Evolutionary conservation across 345 rosid species (phyloP).

Genomic region (Noccaea bulbosa): DNA sequence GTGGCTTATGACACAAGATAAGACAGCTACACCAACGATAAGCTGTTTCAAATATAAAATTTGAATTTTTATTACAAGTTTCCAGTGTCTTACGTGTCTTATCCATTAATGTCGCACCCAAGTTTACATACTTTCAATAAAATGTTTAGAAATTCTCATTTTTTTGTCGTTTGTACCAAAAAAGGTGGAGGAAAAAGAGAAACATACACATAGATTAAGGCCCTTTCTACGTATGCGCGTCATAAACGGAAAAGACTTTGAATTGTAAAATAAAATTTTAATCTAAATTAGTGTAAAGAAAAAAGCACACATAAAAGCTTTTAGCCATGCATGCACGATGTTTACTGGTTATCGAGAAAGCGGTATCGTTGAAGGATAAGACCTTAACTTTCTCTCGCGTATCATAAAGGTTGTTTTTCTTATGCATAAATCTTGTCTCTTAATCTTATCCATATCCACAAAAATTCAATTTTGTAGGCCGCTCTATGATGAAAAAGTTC

Average conservation of each 20-base stretch:
- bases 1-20: slow-evolving; percentile 30
- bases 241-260: slow-evolving; percentile 40
- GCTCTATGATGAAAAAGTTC: slow-evolving; percentile 15
- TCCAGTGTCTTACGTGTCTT: slow-evolving; percentile 38
- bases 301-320: slow-evolving; percentile 43
- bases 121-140: slow-evolving; percentile 23
- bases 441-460: slow-evolving; percentile 43
- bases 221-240: slow-evolving; percentile 47
- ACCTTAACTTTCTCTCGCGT: slow-evolving; percentile 32
- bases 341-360: slow-evolving; percentile 40
- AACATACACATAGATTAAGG: slow-evolving; percentile 44
- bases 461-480: slow-evolving; percentile 37
- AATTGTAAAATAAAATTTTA: slow-evolving; percentile 1
- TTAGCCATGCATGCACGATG: slow-evolving; percentile 46
- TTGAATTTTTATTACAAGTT: slow-evolving; percentile 4
- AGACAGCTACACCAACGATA: slow-evolving; percentile 31
- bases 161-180: slow-evolving; percentile 35
- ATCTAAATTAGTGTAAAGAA: slow-evolving; percentile 23
- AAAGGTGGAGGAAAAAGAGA: slow-evolving; percentile 42
- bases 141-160: slow-evolving; percentile 17
- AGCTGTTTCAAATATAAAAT: slow-evolving; percentile 30
- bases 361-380: slow-evolving; percentile 38
- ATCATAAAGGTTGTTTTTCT: slow-evolving; percentile 24
- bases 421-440: slow-evolving; percentile 22
- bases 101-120: slow-evolving; percentile 43